Evolutionary conservation across 805 yeast genomes (phyloP), one percentile per base, ranked within the genome.

Genomic region (Saturnispora gosingensis): DNA sequence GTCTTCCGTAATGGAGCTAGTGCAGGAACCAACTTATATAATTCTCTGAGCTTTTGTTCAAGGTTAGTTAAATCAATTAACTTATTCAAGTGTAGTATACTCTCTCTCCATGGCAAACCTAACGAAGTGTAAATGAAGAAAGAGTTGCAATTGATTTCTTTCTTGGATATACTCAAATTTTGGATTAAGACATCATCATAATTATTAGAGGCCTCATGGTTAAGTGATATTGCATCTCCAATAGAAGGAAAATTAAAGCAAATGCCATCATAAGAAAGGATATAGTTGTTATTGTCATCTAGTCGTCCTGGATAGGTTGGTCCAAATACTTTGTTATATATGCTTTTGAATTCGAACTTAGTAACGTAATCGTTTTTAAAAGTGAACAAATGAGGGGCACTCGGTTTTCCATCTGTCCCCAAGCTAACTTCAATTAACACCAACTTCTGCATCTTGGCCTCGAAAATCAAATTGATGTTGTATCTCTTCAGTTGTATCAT

Each of bases 231-330:
- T 30, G 53, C 46, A 2, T 50, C n/a, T 4, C 20, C 16, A 27
- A 63, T 49, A 54, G 55, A 57, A 10, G 60, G 61, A 58, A 80
- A 81, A 50, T 68, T 70, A 63, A 81, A 80, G 0, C 77, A 68
- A 4, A 81, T 67, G 0, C 86, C 86, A 1, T 81, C 78, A 56
- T 81, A 81, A 22, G 79, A 73, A 25, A 81, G 64, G 10, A 71
- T 62, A 57, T 80, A 81, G 24, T 61, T 35, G 2, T 13, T 9
- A 5, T 13, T 30, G 13, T 61, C 50, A 44, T 67, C 62, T 9
- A 70, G 56, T 27, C 58, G 61, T 0, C 85, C 85, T 1, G 83
- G 81, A 53, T 75, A 78, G 0, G 85, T 80, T 2, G 85, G 85
- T 0, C 86, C 86, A 59, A 81, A 77, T 2, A 74, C 67, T 59